Conservation (phyloP, 2,329 filamentous ascomycete genomes). For the Pezicula carpinea region DNA sequence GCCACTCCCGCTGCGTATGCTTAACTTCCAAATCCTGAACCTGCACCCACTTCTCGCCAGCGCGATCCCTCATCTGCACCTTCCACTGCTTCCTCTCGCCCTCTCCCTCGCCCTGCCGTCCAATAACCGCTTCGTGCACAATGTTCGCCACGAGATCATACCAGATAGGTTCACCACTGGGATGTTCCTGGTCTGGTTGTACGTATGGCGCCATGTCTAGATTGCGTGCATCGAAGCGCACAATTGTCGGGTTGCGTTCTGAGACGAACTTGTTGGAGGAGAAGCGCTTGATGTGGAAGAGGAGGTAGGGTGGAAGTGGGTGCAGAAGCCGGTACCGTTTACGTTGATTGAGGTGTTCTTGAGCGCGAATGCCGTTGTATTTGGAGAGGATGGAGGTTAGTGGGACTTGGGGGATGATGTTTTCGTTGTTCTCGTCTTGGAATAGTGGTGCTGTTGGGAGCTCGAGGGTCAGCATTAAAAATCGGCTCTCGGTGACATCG, state of each 20-base stretch:
- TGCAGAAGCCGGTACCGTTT: conserved; percentile 87
- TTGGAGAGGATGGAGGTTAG: conserved; percentile 81
- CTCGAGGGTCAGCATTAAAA: conserved; percentile 89
- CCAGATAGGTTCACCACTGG: conserved; percentile 76
- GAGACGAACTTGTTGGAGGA: conserved; percentile 93
- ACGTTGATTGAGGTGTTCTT: conserved; percentile 84
- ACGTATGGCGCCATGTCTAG: conserved; percentile 89
- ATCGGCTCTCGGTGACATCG: conserved; percentile 70
- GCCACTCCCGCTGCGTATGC: conserved; percentile 77
- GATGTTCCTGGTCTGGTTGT: conserved; percentile 73
- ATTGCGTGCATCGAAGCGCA: conserved; percentile 83
- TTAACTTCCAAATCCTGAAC: conserved; percentile 94
- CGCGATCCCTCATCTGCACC: conserved; percentile 80
- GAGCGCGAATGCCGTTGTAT: conserved; percentile 83
- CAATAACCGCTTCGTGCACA: conserved; percentile 76
- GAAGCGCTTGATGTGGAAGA: conserved; percentile 97
- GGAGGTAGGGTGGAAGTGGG: conserved; percentile 83
- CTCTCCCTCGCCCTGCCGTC: conserved; percentile 78
- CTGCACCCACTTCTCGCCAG: conserved; percentile 82
- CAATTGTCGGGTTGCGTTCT: conserved; percentile 95
- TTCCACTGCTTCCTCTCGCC: conserved; percentile 91
- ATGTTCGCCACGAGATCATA: conserved; percentile 97
- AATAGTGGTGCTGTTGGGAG: conserved; percentile 89
- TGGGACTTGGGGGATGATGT: conserved; percentile 92
- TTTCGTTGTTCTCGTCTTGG: conserved; percentile 89